Conservation (phyloP, 2,329 filamentous ascomycete genomes). For the Teratosphaeria nubilosa region DNA sequence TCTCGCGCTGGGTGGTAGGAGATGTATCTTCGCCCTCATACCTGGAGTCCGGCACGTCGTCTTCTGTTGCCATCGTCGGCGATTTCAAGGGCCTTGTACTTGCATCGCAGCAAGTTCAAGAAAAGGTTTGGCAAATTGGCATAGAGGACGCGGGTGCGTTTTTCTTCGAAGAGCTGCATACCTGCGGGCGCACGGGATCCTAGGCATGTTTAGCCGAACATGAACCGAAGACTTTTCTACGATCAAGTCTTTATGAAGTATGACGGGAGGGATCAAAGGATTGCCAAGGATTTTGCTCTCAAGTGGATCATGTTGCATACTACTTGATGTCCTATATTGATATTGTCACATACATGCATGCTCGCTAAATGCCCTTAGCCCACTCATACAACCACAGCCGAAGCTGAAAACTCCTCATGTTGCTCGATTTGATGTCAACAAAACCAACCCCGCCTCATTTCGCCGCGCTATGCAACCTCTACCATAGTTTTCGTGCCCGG, state of each 20-base stretch:
- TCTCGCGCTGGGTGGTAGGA: constrained; percentile 16
- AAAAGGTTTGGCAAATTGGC: background rate
- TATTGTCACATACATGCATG: background rate
- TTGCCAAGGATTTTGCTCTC: too few species aligned
- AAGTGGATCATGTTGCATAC: background rate
- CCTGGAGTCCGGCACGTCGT: background rate
- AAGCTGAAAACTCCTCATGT: background rate
- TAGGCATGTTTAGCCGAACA: too few species aligned
- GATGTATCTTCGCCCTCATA: constrained; percentile 19
- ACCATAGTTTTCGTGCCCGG: background rate
- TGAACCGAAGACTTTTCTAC: too few species aligned
- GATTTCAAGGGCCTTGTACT: background rate
- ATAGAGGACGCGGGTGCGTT: background rate
- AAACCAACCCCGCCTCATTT: background rate
- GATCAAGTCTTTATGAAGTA: too few species aligned
- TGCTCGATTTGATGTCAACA: background rate
- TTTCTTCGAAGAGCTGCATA: background rate
- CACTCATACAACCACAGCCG: background rate
- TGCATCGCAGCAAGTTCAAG: background rate
- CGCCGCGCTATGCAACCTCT: background rate
- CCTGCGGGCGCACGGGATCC: too few species aligned
- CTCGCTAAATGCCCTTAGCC: background rate
- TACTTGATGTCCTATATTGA: background rate
- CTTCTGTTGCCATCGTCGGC: background rate
- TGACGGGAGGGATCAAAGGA: too few species aligned